Evolutionary conservation across 257 asterid species (phyloP), one percentile per base, ranked within the genome.

Genomic region (Jaltomata sinuosa): DNA sequence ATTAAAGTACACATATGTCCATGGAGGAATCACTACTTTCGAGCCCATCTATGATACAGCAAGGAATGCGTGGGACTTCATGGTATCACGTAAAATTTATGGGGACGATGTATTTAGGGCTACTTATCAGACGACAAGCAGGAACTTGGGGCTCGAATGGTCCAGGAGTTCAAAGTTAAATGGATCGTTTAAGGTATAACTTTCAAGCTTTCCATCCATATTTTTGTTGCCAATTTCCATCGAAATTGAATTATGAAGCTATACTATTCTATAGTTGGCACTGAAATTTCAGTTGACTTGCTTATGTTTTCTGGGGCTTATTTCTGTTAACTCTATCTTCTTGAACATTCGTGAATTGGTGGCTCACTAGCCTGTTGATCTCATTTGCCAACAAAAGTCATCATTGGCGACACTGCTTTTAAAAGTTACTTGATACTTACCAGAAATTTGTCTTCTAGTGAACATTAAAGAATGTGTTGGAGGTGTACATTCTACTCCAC

Each of bases 91-190:
- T 83, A 94, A 87, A 87, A 91, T 91, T 61, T 94, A 87, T 72
- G 98, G 92, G 22, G 94, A 89, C 65, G 98, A 93, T 83, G 88
- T 93, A 74, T 76, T 96, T 77, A 91, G 83, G 92, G 98, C 95
- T 87, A 91, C 97, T 21, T 96, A 94, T 87, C 98, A 94, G 91
- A 89, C 98, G 1, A 88, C 94, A 21, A 90, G 87, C 85, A 94
- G 87, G 91, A 90, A 93, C 84, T 89, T 96, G 92, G 98, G 96
- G 85, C 91, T 96, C 22, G 97, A 94, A 89, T 96, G 99, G 99
- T 87, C 92, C 1, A 89, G 98, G 86, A 92, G 85, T 85, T 93
- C 97, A 12, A 93, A 92, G 87, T 42, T 84, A 78, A 89, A 89
- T 74, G 99, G 99, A 10, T 90, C 97, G 0, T 91, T 96, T 79